Evolutionary conservation across 2,329 filamentous ascomycete species (phyloP).

Genomic region (Claviceps lovelessii): DNA sequence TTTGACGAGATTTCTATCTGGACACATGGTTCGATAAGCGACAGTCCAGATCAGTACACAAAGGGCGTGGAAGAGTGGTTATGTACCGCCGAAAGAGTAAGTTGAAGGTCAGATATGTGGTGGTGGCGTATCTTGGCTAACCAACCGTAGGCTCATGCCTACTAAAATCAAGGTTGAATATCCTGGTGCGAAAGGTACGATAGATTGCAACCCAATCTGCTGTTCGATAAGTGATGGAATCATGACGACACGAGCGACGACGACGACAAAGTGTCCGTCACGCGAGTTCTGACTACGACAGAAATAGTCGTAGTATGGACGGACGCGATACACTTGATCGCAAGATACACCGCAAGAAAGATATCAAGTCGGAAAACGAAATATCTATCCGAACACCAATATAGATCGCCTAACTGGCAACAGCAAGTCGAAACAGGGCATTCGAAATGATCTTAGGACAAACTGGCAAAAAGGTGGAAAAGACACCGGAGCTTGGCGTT

Average conservation of each 20-base stretch:
- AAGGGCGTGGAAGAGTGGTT: slow-evolving; percentile 73
- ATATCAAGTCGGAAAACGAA: neutral
- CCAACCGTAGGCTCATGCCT: neutral
- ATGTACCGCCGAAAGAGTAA: slow-evolving; percentile 52
- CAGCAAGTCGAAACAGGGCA: neutral
- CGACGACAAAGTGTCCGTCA: neutral
- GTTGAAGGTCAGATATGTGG: neutral
- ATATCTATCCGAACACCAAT: neutral
- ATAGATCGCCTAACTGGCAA: neutral
- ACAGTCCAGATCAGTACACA: slow-evolving; percentile 52
- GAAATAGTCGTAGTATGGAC: neutral
- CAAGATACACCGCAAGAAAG: neutral
- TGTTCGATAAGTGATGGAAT: neutral
- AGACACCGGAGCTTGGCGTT: neutral
- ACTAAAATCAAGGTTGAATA: neutral
- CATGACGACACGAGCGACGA: neutral
- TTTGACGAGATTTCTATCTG: slow-evolving; percentile 74
- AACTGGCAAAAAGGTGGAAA: neutral
- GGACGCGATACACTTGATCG: neutral
- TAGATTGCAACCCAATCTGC: neutral
- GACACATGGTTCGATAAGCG: slow-evolving; percentile 62
- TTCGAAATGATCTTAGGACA: neutral
- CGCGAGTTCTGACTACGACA: neutral
- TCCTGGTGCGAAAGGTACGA: neutral
- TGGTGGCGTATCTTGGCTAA: neutral